These are phyloP conservation scores for Nigrospora sphaerica DNA, from an alignment of 2,329 filamentous ascomycete genomes.

Conservation along the genomic window DNA sequence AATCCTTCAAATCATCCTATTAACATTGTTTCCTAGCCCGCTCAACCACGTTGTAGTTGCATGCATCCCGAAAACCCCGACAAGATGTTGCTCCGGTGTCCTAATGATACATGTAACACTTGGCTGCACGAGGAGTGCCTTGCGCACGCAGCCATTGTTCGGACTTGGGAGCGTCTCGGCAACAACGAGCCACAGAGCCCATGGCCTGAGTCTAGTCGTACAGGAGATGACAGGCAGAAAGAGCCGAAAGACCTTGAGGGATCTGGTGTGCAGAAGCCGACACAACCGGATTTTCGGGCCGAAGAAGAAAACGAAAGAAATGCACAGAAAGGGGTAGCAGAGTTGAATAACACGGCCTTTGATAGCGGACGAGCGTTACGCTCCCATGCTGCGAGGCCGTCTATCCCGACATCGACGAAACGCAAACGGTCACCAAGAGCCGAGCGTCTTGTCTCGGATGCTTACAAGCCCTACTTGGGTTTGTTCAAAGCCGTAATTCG, in stretches of 20 bases:
- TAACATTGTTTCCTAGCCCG: constrained; percentile 32
- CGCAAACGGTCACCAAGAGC: constrained; percentile 27
- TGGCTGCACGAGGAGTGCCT: constrained; percentile 62
- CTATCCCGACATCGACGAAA: constrained; percentile 12
- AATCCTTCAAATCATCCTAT: neutral
- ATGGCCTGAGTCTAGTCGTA: too few species aligned
- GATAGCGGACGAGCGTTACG: too few species aligned
- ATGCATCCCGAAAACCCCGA: constrained; percentile 55
- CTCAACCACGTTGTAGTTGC: constrained; percentile 51
- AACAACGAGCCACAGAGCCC: constrained; percentile 40
- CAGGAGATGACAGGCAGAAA: constrained; percentile 30
- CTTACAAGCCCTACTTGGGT: constrained; percentile 39
- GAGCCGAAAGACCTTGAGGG: constrained; percentile 38
- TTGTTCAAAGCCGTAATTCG: constrained; percentile 43
- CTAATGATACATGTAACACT: constrained; percentile 42
- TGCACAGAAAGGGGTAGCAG: constrained; percentile 16
- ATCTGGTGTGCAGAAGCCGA: constrained; percentile 43
- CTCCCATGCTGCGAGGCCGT: constrained; percentile 30
- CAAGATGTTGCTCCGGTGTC: constrained; percentile 51
- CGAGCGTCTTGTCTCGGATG: constrained; percentile 22
- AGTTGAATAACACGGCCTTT: too few species aligned
- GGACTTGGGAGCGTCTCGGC: constrained; percentile 42
- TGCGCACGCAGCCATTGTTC: constrained; percentile 43
- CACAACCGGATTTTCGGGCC: too few species aligned
- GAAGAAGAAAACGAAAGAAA: constrained; percentile 40